These are phyloP conservation scores for Hypoxylon sp. DNA, from an alignment of 2,329 filamentous ascomycete species.

Conservation along the genomic window DNA sequence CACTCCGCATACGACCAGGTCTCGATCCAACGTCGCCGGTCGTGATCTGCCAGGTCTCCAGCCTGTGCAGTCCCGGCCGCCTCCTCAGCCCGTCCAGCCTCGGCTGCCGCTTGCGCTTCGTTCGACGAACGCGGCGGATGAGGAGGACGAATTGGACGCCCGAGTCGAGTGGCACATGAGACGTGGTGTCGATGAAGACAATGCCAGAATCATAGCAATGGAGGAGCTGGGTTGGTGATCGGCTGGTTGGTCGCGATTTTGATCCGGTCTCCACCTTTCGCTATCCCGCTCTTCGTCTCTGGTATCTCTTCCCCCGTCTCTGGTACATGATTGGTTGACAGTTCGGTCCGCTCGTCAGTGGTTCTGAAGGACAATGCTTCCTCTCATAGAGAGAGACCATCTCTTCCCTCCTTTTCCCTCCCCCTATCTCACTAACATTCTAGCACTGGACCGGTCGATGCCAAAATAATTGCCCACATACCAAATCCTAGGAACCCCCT, in stretches of 20 bases:
- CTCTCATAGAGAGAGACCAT: neutral
- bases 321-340: too few species aligned
- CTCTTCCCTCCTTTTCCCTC: neutral
- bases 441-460: conserved; percentile 17
- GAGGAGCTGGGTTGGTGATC: neutral
- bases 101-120: too few species aligned
- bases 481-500: conserved; percentile 3
- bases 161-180: neutral
- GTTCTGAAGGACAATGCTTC: neutral
- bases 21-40: too few species aligned
- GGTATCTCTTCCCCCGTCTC: neutral
- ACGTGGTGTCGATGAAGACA: neutral
- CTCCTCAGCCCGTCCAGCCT: too few species aligned
- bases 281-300: neutral
- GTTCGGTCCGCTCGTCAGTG: neutral
- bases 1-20: too few species aligned
- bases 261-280: neutral
- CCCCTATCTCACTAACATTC: neutral
- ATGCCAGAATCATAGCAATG: neutral
- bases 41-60: too few species aligned
- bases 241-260: neutral
- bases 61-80: too few species aligned
- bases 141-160: neutral
- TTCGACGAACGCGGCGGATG: too few species aligned
- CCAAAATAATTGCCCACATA: neutral